Evolutionary conservation across 371 early-diverging fungal genomes (phyloP), one percentile per base, ranked within the genome.

Genomic region (Chytridiales sp.): DNA sequence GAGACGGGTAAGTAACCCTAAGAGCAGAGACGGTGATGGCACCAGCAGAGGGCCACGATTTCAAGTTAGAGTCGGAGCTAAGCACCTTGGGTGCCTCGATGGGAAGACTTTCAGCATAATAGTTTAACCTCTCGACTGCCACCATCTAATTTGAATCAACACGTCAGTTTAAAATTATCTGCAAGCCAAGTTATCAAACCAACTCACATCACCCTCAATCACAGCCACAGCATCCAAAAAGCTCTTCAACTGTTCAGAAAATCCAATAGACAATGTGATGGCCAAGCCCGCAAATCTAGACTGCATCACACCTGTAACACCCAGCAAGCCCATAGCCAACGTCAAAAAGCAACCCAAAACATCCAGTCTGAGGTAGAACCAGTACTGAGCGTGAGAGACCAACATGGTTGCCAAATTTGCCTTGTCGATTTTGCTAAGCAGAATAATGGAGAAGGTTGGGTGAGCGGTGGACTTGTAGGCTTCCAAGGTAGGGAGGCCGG

Each of bases 71-170:
- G 31, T 64, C 65, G 3, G 31, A 34, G 4, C 42, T 35, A 8
- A 63, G 21, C 9, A 30, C 5, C n/a, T 51, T 11, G 6, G 76
- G n/a, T 1, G 59, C 41, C 47, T 59, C 92, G 62, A 76, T 67
- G 5, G 64, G 65, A 22, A 69, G 40, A 13, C 49, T 41, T 4
- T 53, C 39, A 49, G 76, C 81, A 59, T 83, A 63, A 27, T 56
- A 36, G 40, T 50, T 39, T 43, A 63, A 51, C 24, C 58, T 32
- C 42, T 63, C 64, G 2, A 49, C 64, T 5, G 61, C 52, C 8
- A 61, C 61, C 61, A 61, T 61, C 36, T 39, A 24, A n/a, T n/a
- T n/a, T n/a, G n/a, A n/a, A n/a, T n/a, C n/a, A n/a, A n/a, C n/a
- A n/a, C n/a, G n/a, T n/a, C n/a, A n/a, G n/a, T n/a, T n/a, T n/a